phyloP scores from a whole-genome alignment of 768 basidiomycete species.

The Neoboletus magnificus region DNA sequence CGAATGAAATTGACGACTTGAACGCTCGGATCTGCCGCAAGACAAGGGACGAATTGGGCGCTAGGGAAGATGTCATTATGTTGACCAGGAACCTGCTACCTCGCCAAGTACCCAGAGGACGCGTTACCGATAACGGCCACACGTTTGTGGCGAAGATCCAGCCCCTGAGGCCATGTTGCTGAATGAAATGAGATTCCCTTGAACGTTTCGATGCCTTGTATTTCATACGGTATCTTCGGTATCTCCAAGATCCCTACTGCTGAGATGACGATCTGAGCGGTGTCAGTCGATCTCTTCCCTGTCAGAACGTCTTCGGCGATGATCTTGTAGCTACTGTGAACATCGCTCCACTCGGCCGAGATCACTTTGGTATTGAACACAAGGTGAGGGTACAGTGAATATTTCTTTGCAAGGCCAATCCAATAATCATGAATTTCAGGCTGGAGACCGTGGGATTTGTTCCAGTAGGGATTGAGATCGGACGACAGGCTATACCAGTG shows the following conservation, averaged over 20 bases:
- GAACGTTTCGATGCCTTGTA: slow-evolving; percentile 39
- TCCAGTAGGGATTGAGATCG: slow-evolving; percentile 47
- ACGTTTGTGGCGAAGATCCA: slow-evolving; percentile 41
- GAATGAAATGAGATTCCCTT: slow-evolving; percentile 53
- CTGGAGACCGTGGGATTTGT: slow-evolving; percentile 38
- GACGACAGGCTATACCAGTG: slow-evolving; percentile 48
- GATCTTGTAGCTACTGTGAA: slow-evolving; percentile 37
- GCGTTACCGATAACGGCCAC: slow-evolving; percentile 56
- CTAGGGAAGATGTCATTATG: slow-evolving; percentile 31
- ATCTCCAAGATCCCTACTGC: slow-evolving; percentile 47
- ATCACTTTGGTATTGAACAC: slow-evolving; percentile 43
- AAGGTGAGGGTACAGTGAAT: slow-evolving; percentile 40
- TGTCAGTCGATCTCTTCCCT: slow-evolving; percentile 27
- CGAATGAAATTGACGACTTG: slow-evolving; percentile 56
- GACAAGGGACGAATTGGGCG: slow-evolving; percentile 58
- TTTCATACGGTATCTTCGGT: slow-evolving; percentile 37
- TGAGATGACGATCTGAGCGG: slow-evolving; percentile 48
- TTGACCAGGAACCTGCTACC: background rate
- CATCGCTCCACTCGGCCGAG: slow-evolving; percentile 43
- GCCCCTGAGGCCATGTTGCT: slow-evolving; percentile 43
- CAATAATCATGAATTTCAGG: slow-evolving; percentile 44
- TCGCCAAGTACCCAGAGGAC: slow-evolving; percentile 50
- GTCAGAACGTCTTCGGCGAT: slow-evolving; percentile 31
- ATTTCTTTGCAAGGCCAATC: slow-evolving; percentile 39
- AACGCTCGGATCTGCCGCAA: slow-evolving; percentile 49